A percentile compares a stretch with the other conserved stretches of the same genome.
Conservation (phyloP, 352 stramenopile species). For the Phytopythium boreale region DNA sequence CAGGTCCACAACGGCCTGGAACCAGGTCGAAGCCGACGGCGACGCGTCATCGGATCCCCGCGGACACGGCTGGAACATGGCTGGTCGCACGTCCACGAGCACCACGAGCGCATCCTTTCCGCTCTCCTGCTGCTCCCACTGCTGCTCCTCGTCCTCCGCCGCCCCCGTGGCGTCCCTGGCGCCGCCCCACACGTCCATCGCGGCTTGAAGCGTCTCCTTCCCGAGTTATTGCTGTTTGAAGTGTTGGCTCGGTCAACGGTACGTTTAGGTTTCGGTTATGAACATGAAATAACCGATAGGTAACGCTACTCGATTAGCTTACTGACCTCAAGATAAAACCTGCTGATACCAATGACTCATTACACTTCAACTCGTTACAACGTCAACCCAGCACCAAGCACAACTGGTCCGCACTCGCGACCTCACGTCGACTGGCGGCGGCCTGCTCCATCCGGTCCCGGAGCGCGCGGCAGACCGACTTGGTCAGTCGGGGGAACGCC, state of each 20-base stretch:
- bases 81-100: conserved; percentile 63
- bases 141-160: conserved; percentile 44
- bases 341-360: neutral
- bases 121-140: conserved; percentile 52
- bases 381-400: neutral
- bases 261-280: neutral
- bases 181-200: conserved; percentile 48
- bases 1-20: conserved; percentile 67
- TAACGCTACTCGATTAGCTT: neutral
- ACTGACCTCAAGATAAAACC: neutral
- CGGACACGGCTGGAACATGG: conserved; percentile 55
- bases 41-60: conserved; percentile 10
- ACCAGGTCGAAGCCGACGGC: conserved; percentile 40
- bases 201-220: neutral
- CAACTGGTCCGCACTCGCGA: neutral
- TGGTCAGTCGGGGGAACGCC: conserved; percentile 47
- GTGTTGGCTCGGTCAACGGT: neutral
- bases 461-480: conserved; percentile 36
- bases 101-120: conserved; percentile 80
- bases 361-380: neutral
- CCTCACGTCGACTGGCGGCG: neutral
- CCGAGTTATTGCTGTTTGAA: neutral
- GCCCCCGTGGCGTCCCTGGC: neutral
- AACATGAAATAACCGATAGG: too few relatives aligned
- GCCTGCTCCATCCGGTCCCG: conserved; percentile 9